Conservation (phyloP, 2,329 filamentous ascomycete species). For the Nothophoma quercina region DNA sequence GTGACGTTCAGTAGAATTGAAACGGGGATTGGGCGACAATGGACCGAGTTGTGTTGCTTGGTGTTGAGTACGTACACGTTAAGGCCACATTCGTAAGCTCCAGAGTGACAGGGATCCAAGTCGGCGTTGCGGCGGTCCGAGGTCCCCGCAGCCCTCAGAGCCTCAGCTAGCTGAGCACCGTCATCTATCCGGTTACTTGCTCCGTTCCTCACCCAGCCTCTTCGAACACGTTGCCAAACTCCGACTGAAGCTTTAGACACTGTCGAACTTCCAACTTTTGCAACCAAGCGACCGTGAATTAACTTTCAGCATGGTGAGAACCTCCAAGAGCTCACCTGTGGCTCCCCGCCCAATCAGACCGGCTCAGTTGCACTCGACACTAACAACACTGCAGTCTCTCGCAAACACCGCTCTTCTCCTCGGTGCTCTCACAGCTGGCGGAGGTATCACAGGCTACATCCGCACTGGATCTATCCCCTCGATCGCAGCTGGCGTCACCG, state of each 20-base stretch:
- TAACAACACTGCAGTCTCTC: conserved; percentile 44
- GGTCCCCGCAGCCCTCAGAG: conserved; percentile 23
- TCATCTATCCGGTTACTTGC: conserved; percentile 9
- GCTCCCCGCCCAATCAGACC: conserved; percentile 9
- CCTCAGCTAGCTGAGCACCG: conserved; percentile 3
- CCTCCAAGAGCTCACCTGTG: background rate
- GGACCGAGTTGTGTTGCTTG: conserved; percentile 17
- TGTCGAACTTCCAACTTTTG: background rate
- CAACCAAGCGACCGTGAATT: background rate
- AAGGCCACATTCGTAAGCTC: conserved; percentile 36
- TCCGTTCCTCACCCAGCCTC: background rate
- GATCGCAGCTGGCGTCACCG: conserved; percentile 81
- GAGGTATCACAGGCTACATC: conserved; percentile 86
- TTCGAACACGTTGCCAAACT: background rate
- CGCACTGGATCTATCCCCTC: conserved; percentile 88
- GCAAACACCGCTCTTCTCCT: conserved; percentile 77
- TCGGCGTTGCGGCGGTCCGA: conserved; percentile 20
- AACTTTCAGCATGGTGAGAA: conserved; percentile 2
- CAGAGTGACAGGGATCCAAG: conserved; percentile 13
- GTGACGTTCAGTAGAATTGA: conserved; percentile 8
- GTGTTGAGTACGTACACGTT: conserved; percentile 22
- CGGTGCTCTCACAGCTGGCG: conserved; percentile 81
- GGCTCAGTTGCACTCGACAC: background rate
- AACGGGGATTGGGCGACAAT: conserved; percentile 6
- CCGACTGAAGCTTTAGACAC: background rate